Evolutionary conservation across 805 yeast genomes (phyloP), one percentile per base, ranked within the genome.

Genomic region (Lipomyces yamadae): DNA sequence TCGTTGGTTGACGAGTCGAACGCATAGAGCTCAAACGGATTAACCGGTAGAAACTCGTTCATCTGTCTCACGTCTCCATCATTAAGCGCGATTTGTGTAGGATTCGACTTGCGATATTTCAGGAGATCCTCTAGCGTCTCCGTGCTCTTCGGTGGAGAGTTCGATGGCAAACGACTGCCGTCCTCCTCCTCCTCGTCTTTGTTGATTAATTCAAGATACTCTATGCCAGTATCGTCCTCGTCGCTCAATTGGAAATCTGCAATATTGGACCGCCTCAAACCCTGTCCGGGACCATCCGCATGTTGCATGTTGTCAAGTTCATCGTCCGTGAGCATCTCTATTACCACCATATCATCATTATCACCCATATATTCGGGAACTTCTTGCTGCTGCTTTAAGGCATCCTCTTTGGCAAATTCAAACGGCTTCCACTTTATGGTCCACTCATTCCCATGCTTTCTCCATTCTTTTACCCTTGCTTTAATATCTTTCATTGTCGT

Each of bases 391-490:
- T 42, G 48, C 58, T 4, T 29, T 8, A 56, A 8, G 33, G 37
- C 48, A 6, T 15, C 37, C 13, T 56, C 48, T 39, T 34, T 56
- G 10, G 45, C 15, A 33, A 34, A 33, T 6, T n/a, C 7, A 29
- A 62, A 62, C 3, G 66, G 66, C 11, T 52, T 63, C 66, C 66
- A 63, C 35, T 39, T 52, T 11, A 62, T 32, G 18, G 35, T 48
- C 33, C 34, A 34, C 4, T 57, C 54, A 2, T 13, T 45, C 15
- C 18, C 11, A n/a, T 8, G 29, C 13, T 10, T 7, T 24, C 42
- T 52, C 65, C 65, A 62, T 18, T 53, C 58, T 29, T 30, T 18
- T 7, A 62, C 35, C 10, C 30, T 52, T 10, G 29, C 34, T 39
- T 54, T 18, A 10, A 58, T 33, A 15, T 62, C 59, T 42, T 29